Conservation (phyloP, 768 basidiomycete species). For the Rhodotorula kratochvilovae region DNA sequence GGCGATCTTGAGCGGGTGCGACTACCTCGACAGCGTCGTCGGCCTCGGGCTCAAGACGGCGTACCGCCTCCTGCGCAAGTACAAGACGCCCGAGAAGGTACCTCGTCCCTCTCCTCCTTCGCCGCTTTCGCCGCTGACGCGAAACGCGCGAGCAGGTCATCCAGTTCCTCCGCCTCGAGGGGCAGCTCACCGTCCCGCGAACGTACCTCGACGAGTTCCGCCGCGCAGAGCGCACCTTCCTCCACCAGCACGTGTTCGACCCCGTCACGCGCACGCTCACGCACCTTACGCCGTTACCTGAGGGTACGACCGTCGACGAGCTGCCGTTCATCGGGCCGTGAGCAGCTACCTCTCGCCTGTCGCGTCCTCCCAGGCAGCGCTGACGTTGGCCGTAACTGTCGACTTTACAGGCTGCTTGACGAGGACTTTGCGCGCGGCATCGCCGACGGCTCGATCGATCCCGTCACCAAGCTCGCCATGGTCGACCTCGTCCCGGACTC, state of each 20-base stretch:
- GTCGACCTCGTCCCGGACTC: constrained; percentile 65
- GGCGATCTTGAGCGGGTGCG: constrained; percentile 70
- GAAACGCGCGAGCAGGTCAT: constrained; percentile 53
- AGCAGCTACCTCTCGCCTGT: constrained; percentile 40
- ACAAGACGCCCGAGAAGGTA: constrained; percentile 75
- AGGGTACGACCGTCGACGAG: constrained; percentile 61
- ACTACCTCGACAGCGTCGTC: constrained; percentile 82
- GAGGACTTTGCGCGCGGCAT: constrained; percentile 16
- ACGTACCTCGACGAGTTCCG: constrained; percentile 70
- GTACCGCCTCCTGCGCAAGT: constrained; percentile 69
- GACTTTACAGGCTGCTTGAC: constrained; percentile 8
- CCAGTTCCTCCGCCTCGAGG: constrained; percentile 68
- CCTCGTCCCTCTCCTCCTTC: background rate
- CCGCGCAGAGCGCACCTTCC: constrained; percentile 83
- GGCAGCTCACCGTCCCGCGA: constrained; percentile 72
- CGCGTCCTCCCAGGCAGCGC: background rate
- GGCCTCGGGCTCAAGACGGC: constrained; percentile 95
- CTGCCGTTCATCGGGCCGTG: constrained; percentile 52
- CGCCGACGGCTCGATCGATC: constrained; percentile 67
- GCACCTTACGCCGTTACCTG: constrained; percentile 62
- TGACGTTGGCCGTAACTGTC: background rate
- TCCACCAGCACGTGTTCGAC: constrained; percentile 88
- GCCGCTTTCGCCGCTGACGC: background rate
- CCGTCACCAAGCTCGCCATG: constrained; percentile 65
- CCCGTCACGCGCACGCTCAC: constrained; percentile 64